Percentiles rank a stretch among this genome's conserved stretches.
Conservation (phyloP, 2,329 filamentous ascomycete genomes). For the Penicillium sp. region DNA sequence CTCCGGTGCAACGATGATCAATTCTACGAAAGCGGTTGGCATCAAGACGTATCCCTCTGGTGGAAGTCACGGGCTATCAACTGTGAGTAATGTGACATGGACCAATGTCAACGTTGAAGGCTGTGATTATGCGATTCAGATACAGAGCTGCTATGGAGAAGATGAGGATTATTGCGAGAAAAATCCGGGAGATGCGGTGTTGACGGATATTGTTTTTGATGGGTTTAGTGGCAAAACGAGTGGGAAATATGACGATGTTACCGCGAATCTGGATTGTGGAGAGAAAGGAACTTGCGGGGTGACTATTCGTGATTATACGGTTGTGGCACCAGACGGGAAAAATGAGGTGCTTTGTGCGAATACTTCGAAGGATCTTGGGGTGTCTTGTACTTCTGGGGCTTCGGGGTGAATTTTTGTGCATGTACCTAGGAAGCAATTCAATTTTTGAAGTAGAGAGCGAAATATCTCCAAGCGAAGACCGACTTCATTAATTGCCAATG, state of each 20-base stretch:
- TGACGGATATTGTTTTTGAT: slow-evolving; percentile 38
- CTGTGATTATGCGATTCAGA: slow-evolving; percentile 47
- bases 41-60: slow-evolving; percentile 49
- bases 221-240: slow-evolving; percentile 42
- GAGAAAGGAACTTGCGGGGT: slow-evolving; percentile 40
- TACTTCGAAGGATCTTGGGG: slow-evolving; percentile 30
- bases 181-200: slow-evolving; percentile 33
- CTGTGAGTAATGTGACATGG: slow-evolving; percentile 46
- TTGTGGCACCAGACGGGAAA: slow-evolving; percentile 34
- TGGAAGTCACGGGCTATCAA: slow-evolving; percentile 34
- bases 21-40: slow-evolving; percentile 46
- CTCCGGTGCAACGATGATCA: slow-evolving; percentile 40
- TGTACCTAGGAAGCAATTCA: no score
- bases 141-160: slow-evolving; percentile 47
- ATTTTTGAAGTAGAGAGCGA: no score
- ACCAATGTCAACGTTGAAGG: slow-evolving; percentile 37
- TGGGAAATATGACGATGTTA: slow-evolving; percentile 34
- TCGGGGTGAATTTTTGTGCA: slow-evolving; percentile 25
- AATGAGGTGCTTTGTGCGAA: slow-evolving; percentile 36
- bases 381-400: slow-evolving; percentile 27
- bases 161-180: slow-evolving; percentile 36
- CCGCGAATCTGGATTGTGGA: slow-evolving; percentile 42
- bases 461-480: no score
- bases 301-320: slow-evolving; percentile 32
- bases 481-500: no score